A percentile compares a stretch with the other conserved stretches of the same genome.
phyloP scores from a whole-genome alignment of 768 basidiomycete genomes.

The Phaeotremella skinneri region DNA sequence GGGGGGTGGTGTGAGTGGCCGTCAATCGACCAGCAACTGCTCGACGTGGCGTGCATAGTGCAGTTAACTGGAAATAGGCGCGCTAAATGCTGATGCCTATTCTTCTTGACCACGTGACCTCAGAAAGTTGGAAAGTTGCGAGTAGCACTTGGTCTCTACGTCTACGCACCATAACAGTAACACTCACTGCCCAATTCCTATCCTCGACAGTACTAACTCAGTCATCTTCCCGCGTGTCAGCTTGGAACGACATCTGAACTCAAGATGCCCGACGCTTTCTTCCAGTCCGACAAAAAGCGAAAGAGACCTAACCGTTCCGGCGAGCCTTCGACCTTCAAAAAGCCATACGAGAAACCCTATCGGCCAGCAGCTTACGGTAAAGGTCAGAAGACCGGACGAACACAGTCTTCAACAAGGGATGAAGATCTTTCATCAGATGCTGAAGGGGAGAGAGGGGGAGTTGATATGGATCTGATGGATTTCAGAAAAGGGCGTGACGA shows the following conservation, averaged over 20 bases:
- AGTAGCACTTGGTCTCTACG: too few relatives aligned
- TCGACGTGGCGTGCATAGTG: neutral
- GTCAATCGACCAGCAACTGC: neutral
- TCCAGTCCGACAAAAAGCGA: slow-evolving; percentile 56
- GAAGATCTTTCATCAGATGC: slow-evolving; percentile 43
- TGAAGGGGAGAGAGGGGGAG: slow-evolving; percentile 33
- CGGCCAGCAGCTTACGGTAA: slow-evolving; percentile 47
- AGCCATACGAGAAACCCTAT: slow-evolving; percentile 49
- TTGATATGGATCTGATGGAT: slow-evolving; percentile 69
- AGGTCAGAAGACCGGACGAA: slow-evolving; percentile 23
- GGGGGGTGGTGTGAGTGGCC: neutral
- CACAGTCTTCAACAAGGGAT: slow-evolving; percentile 24
- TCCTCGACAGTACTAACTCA: too few relatives aligned
- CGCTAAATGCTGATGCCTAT: neutral
- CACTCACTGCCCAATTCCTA: too few relatives aligned
- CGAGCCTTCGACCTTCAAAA: slow-evolving; percentile 63
- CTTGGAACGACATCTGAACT: too few relatives aligned
- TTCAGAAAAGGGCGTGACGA: slow-evolving; percentile 61
- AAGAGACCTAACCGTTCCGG: slow-evolving; percentile 56
- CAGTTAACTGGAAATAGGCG: too few relatives aligned
- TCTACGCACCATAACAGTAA: too few relatives aligned
- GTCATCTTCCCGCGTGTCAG: too few relatives aligned
- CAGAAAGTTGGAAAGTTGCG: neutral
- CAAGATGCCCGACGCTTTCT: slow-evolving; percentile 79
- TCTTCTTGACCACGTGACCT: neutral